These are phyloP conservation scores for Euphrasia confusa DNA, from an alignment of 257 asterid species.

Conservation along the genomic window DNA sequence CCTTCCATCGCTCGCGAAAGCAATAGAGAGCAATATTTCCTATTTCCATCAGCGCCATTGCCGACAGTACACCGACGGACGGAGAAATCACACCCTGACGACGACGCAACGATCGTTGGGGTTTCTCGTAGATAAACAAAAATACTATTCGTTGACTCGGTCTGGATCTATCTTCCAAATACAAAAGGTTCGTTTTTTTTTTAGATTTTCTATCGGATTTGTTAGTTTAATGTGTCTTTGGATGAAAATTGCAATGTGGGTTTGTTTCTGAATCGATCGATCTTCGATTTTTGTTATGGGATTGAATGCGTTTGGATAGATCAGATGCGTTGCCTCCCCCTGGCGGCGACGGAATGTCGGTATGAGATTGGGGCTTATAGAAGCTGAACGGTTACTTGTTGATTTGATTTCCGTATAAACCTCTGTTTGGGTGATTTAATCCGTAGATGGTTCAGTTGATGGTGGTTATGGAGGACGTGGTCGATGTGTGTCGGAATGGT, in stretches of 20 bases:
- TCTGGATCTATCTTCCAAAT: slow-evolving; percentile 33
- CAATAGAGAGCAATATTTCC: too few species aligned
- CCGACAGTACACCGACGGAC: slow-evolving; percentile 13
- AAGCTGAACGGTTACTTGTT: neutral
- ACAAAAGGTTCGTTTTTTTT: slow-evolving; percentile 16
- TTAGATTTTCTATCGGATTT: slow-evolving; percentile 16
- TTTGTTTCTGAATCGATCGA: slow-evolving; percentile 14
- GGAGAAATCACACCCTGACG: slow-evolving; percentile 20
- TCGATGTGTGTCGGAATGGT: neutral
- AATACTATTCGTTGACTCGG: slow-evolving; percentile 18
- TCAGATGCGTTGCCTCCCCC: slow-evolving; percentile 13
- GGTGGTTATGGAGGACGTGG: slow-evolving; percentile 1
- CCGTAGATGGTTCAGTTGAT: slow-evolving; percentile 3
- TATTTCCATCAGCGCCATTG: slow-evolving; percentile 23
- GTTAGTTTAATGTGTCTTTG: slow-evolving; percentile 14
- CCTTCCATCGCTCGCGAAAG: too few species aligned
- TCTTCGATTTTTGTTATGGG: slow-evolving; percentile 10
- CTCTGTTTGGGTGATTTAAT: neutral
- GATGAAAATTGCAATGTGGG: slow-evolving; percentile 24
- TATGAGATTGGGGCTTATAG: neutral
- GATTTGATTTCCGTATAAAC: slow-evolving; percentile 3
- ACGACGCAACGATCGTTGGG: slow-evolving; percentile 28
- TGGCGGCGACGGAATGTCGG: neutral
- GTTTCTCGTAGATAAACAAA: slow-evolving; percentile 18
- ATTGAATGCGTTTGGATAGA: slow-evolving; percentile 21